A percentile compares a stretch with the other conserved stretches of the same genome.
Evolutionary conservation across 2,329 filamentous ascomycete genomes (phyloP).

Genomic region (Fusarium fracticaudum): DNA sequence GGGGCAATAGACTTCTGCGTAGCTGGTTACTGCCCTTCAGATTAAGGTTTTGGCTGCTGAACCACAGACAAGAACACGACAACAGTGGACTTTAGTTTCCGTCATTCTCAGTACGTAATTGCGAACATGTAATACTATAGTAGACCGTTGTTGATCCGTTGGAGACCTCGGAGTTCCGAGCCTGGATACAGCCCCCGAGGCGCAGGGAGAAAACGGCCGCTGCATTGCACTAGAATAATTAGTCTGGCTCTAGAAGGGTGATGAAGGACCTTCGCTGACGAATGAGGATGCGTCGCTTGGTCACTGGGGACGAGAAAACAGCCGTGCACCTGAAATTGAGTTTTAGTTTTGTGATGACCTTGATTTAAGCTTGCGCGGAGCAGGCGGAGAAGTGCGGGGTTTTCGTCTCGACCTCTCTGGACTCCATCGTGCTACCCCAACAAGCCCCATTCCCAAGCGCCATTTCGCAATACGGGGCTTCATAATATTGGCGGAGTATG

Average conservation of each 20-base stretch:
- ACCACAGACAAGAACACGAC: not conserved
- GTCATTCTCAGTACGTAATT: not conserved
- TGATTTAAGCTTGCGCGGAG: not conserved
- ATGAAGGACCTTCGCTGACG: not conserved
- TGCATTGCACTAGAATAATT: not conserved
- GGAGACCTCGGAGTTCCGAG: not conserved
- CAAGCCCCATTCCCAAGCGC: not conserved
- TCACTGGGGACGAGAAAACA: not conserved
- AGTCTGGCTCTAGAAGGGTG: not conserved
- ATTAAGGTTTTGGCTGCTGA: not conserved
- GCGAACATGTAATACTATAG: not conserved
- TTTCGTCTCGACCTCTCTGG: not conserved
- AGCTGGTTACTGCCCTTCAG: rapidly evolving
- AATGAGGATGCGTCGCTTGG: not conserved
- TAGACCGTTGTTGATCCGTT: not conserved
- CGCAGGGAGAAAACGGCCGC: not conserved
- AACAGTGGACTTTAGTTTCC: not conserved
- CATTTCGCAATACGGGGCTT: not conserved
- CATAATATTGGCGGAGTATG: not conserved
- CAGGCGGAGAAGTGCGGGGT: not conserved
- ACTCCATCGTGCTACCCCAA: not conserved
- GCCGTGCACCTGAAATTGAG: not conserved
- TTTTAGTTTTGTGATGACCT: not conserved
- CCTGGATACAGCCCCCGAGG: not conserved
- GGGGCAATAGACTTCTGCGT: not conserved